phyloP scores from a whole-genome alignment of 345 rosid genomes.

The Melastoma malabathricum region DNA sequence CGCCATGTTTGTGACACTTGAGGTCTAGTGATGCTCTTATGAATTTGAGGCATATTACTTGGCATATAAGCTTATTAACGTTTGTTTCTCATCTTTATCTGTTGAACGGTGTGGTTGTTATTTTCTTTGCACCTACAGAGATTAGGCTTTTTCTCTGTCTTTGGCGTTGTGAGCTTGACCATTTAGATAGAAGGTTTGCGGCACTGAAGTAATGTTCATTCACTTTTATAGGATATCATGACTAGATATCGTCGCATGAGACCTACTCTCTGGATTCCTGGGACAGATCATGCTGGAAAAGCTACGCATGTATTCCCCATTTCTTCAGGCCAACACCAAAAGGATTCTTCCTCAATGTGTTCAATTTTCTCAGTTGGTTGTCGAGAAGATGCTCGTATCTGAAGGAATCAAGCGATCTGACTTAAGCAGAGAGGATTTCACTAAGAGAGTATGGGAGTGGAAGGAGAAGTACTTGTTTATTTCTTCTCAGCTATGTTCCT shows the following conservation, averaged over 20 bases:
- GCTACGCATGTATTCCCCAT: conserved; percentile 66
- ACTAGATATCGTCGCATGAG: conserved; percentile 84
- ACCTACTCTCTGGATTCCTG: conserved; percentile 97
- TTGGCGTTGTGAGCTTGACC: too few species aligned
- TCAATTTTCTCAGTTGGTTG: conserved; percentile 52
- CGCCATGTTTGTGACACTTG: conserved; percentile 97
- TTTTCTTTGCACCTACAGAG: too few species aligned
- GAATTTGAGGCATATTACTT: background rate
- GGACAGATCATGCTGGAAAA: conserved; percentile 97
- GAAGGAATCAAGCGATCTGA: conserved; percentile 83
- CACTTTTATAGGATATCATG: conserved; percentile 61
- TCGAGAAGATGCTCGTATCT: conserved; percentile 86
- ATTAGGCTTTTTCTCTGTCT: too few species aligned
- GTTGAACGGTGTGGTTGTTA: too few species aligned
- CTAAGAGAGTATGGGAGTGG: conserved; percentile 94
- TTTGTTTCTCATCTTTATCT: too few species aligned
- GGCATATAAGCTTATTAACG: background rate
- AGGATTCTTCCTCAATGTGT: too few species aligned
- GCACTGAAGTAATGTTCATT: background rate
- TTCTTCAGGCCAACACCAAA: conserved; percentile 2
- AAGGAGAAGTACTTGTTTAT: conserved; percentile 64
- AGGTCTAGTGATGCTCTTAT: conserved; percentile 30
- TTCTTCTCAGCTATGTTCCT: background rate
- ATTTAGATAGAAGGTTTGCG: too few species aligned
- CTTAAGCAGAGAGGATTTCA: conserved; percentile 77